These are phyloP conservation scores for Coemansia sp. DNA, from an alignment of 192 early-diverging fungal species.

Conservation along the genomic window DNA sequence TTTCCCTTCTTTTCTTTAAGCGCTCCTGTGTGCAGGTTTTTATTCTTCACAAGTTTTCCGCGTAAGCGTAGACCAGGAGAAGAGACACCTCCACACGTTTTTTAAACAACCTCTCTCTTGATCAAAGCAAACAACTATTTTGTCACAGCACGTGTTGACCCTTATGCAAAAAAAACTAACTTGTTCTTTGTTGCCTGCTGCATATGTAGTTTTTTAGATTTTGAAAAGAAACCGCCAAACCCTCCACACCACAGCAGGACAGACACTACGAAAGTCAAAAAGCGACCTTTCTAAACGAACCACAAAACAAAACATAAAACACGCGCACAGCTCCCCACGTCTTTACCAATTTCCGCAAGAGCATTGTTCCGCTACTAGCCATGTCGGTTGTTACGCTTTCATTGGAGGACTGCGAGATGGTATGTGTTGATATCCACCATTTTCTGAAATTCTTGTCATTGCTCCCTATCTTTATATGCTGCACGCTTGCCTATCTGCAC, in stretches of 20 bases:
- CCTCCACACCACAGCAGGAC: not conserved
- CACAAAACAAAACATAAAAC: not conserved
- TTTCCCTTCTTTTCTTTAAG: not conserved
- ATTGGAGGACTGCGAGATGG: conserved; percentile 54
- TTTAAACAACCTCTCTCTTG: not conserved
- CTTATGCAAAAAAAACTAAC: not conserved
- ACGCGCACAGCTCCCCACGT: not conserved
- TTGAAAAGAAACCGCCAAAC: not conserved
- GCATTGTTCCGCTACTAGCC: conserved; percentile 7
- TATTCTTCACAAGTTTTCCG: not conserved
- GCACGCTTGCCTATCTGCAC: no score
- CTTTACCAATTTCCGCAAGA: conserved; percentile 4
- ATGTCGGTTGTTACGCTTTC: conserved; percentile 49
- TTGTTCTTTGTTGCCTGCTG: not conserved
- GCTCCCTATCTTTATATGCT: not conserved
- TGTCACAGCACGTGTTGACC: not conserved
- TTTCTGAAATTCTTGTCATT: not conserved
- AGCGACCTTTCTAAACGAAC: not conserved
- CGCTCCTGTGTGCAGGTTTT: no score
- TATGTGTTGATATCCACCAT: conserved; percentile 12
- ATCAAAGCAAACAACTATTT: not conserved
- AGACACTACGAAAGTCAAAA: not conserved
- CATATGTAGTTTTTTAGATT: not conserved
- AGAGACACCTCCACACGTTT: not conserved
- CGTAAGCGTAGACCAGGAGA: not conserved